Percentiles rank a stretch among this genome's conserved stretches.
phyloP scores from a whole-genome alignment of 768 basidiomycete genomes.

The Candolleomyces aberdarensis region DNA sequence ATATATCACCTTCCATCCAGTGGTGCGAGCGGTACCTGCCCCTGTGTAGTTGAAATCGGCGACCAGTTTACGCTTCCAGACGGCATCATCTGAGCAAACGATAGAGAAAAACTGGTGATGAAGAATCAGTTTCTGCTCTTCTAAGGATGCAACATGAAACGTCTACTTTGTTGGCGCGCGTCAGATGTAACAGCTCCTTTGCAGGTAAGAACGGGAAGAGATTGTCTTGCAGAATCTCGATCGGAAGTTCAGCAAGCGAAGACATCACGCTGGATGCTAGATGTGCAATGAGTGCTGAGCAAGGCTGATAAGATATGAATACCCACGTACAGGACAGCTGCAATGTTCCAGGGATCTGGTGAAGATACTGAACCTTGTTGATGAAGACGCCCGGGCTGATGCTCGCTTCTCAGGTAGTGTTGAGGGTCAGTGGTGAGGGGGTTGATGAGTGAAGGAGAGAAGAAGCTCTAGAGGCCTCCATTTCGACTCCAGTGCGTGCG shows the following conservation, averaged over 20 bases:
- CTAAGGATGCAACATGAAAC: not conserved
- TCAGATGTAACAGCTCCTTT: conserved; percentile 55
- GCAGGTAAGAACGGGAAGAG: conserved; percentile 56
- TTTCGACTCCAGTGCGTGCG: not conserved
- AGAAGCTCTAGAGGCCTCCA: not conserved
- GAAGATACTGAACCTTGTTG: too few species aligned
- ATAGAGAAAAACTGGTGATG: conserved; percentile 48
- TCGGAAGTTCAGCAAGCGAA: conserved; percentile 47
- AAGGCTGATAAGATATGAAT: not conserved
- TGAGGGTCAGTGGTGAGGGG: not conserved
- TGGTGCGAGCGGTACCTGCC: conserved; percentile 66
- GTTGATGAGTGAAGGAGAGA: not conserved
- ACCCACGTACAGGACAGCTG: not conserved
- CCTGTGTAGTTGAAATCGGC: conserved; percentile 79
- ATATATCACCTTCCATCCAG: conserved; percentile 82
- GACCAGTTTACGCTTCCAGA: conserved; percentile 72
- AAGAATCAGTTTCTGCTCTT: not conserved
- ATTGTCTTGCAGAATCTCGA: conserved; percentile 78
- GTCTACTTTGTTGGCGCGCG: conserved; percentile 53
- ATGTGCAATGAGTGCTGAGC: not conserved
- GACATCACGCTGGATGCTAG: not conserved
- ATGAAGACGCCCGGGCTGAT: too few species aligned
- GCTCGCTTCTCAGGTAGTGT: not conserved
- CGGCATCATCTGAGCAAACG: conserved; percentile 65
- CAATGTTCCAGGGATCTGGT: too few species aligned